These are phyloP conservation scores for Cladosporium colombiae DNA, from an alignment of 2,329 filamentous ascomycete species.

Conservation along the genomic window DNA sequence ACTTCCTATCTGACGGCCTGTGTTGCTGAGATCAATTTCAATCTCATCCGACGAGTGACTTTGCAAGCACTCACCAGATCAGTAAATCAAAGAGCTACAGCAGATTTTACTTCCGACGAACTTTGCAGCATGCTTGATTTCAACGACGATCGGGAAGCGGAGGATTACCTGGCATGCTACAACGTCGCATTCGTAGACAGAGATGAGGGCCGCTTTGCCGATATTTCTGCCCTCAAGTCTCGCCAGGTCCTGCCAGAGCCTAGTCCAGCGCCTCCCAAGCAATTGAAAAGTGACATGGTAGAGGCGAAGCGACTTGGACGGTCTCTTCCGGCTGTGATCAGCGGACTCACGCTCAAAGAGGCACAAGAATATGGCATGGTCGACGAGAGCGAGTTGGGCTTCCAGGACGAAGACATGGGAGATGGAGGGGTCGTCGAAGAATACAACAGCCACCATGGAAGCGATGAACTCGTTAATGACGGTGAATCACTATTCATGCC, in stretches of 20 bases:
- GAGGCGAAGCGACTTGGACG: constrained; percentile 60
- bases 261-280: constrained; percentile 42
- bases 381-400: constrained; percentile 42
- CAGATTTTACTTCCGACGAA: constrained; percentile 59
- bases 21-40: constrained; percentile 64
- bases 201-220: constrained; percentile 37
- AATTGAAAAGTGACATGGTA: constrained; percentile 48
- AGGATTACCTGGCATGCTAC: constrained; percentile 56
- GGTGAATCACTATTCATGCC: constrained; percentile 46
- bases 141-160: constrained; percentile 56
- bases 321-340: constrained; percentile 58
- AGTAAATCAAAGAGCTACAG: constrained; percentile 35
- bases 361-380: constrained; percentile 54
- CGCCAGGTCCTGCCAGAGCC: constrained; percentile 35
- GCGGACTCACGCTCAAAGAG: constrained; percentile 55
- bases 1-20: constrained; percentile 65
- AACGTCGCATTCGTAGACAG: constrained; percentile 53
- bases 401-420: constrained; percentile 27
- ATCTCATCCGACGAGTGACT: constrained; percentile 57
- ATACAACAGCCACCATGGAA: constrained; percentile 17
- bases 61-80: constrained; percentile 54
- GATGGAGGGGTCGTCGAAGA: constrained; percentile 6
- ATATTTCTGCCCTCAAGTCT: constrained; percentile 16
- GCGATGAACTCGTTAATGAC: constrained; percentile 37
- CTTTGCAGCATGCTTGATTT: constrained; percentile 56